Base-by-base conservation (phyloP, 2,329 filamentous ascomycete genomes). In the Tolypocladium sp. region DNA sequence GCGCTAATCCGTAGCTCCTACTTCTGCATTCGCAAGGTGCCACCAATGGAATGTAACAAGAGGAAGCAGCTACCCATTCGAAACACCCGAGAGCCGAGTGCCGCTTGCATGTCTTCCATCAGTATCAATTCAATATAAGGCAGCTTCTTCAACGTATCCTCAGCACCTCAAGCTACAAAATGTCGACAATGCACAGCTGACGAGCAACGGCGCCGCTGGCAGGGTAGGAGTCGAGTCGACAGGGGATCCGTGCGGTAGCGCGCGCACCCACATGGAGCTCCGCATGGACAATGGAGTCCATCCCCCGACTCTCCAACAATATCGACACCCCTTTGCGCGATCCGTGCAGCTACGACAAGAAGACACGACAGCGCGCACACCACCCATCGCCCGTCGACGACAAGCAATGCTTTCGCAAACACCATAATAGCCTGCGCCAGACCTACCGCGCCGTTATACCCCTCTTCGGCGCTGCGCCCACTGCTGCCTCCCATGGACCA, bases 401-500 rank as follows among this genome's bases (percentile, higher is more conserved):
- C 37, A 4, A 27, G 54, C 57, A 33, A 59, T 56, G 57, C 41
- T 52, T 51, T 35, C 46, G 52, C 35, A n/a, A 17, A 25, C 44
- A 38, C 49, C 41, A 35, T 56, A 40, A 55, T 17, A 30, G 53
- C 46, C 58, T 27, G 33, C 10, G 27, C 40, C 37, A 40, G n/a
- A 25, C 38, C 51, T 57, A 35, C 49, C 49, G 49, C 49, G 49
- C 30, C 49, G 46, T 10, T n/a, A n/a, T 56, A 57, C 55, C 35
- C 57, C 57, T 57, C 38, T 27, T 54, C 57, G 56, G 46, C 61
- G 41, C 58, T 22, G 25, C 55, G 25, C 57, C 52, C 33, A 8
- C 62, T 53, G 38, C 53, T 56, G 30, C 22, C 52, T 56, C 61
- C 63, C 63, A 85, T 88, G 85, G 85, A 88, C 69, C 84, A 87